These are phyloP conservation scores for Sphaerosporella brunnea DNA, from an alignment of 495 filamentous ascomycete species.

Conservation along the genomic window DNA sequence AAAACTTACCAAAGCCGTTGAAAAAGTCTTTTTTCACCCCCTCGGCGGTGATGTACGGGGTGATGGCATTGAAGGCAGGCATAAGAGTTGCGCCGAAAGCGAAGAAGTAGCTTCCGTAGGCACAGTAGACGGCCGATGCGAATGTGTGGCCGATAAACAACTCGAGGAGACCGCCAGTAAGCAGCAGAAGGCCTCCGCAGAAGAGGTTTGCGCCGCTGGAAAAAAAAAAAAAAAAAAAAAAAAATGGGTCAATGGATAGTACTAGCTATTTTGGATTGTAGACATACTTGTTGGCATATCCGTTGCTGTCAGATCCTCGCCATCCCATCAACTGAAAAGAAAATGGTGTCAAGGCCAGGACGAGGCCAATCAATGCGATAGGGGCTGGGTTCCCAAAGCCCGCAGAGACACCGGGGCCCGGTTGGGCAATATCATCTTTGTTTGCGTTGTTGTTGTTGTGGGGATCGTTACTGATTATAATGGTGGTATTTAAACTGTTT, in stretches of 20 bases:
- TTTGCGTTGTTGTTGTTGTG: no score
- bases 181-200: constrained; percentile 54
- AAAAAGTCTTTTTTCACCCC: background rate
- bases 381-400: constrained; percentile 60
- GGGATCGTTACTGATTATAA: no score
- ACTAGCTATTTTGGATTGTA: background rate
- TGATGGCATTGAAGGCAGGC: background rate
- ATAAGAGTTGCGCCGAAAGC: background rate
- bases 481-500: no score
- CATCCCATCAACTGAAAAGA: constrained; percentile 55
- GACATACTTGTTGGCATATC: constrained; percentile 38
- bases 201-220: constrained; percentile 31
- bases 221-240: no score
- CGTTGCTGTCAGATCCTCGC: constrained; percentile 46
- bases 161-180: constrained; percentile 45
- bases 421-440: no score
- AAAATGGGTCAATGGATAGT: background rate
- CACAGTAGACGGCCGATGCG: constrained; percentile 46
- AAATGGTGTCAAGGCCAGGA: constrained; percentile 44
- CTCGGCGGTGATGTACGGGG: background rate
- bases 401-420: no score
- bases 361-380: constrained; percentile 46
- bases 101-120: constrained; percentile 25
- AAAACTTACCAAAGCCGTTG: background rate
- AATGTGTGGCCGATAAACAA: constrained; percentile 62